Base-by-base conservation (phyloP, 2,329 filamentous ascomycete species). In the Curvularia sp. region DNA sequence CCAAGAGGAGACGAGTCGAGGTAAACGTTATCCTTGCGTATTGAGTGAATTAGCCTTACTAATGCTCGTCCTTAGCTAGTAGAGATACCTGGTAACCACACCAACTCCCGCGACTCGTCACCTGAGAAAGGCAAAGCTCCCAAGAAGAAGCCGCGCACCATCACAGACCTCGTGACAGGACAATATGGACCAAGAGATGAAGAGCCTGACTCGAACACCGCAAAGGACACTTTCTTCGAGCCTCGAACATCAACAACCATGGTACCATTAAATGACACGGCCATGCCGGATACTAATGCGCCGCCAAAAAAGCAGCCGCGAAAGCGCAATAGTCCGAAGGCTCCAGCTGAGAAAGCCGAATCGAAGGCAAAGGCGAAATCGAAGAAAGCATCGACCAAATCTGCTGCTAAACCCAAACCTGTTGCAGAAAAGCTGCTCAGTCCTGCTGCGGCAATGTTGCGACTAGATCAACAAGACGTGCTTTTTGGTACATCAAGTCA, bases 401-500 rank as follows among this genome's bases (percentile, higher is more conserved):
- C 66, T 6, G 57, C 62, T 23, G 64, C 70, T 9, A 73, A 74
- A 48, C 48, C 67, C 2, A 76, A 72, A 50, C 38, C 58, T 28
- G 57, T 70, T 5, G 68, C 69, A 10, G 70, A 74, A n/a, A 78
- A 76, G 60, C 54, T 79, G 5, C 70, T 78, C 12, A 77, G 75
- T 12, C 77, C 77, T 12, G 53, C 65, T 1, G 73, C 74, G 19
- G 75, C 75, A 10, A 47, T 65, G 5, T 39, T 60, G 30, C 61
- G 67, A 32, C 19, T 77, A 43, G 62, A 68, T 41, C 63, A 62
- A 30, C 77, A 79, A 56, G 72, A 77, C 23, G 51, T 79, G 8
- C 62, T 78, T 1, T 79, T 79, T 49, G 77, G 77, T 15, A 79
- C 77, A 13, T 78, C 76, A 2, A 78, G 77, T 58, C 77, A 79